A percentile compares a stretch with the other conserved stretches of the same genome.
These are phyloP conservation scores for Miscanthus lutarioriparius DNA, from an alignment of 176 grass and related monocot genomes.

Conservation along the genomic window DNA sequence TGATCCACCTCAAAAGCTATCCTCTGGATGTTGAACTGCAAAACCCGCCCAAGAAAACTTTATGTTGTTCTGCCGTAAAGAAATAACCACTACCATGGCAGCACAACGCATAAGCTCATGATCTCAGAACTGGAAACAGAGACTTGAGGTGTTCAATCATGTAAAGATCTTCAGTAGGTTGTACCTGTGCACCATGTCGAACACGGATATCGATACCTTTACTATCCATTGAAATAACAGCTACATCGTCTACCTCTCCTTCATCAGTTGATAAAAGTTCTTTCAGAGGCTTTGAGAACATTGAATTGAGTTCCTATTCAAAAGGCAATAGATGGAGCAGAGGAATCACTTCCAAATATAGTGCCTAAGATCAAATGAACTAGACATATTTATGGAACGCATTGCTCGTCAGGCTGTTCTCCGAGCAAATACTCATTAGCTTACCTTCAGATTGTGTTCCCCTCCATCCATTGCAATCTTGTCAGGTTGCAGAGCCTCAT, in stretches of 20 bases:
- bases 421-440: neutral
- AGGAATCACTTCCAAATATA: neutral
- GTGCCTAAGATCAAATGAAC: neutral
- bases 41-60: neutral
- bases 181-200: slow-evolving; percentile 87
- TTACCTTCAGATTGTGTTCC: slow-evolving; percentile 79
- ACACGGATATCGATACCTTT: slow-evolving; percentile 84
- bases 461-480: slow-evolving; percentile 77
- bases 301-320: slow-evolving; percentile 70
- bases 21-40: slow-evolving; percentile 80
- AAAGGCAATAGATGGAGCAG: neutral
- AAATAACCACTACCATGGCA: neutral
- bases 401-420: neutral
- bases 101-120: neutral
- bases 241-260: slow-evolving; percentile 78
- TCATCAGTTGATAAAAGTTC: slow-evolving; percentile 61
- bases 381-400: neutral
- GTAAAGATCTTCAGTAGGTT: neutral
- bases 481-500: slow-evolving; percentile 60
- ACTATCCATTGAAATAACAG: slow-evolving; percentile 87
- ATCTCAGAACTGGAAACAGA: neutral
- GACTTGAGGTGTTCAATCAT: neutral
- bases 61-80: neutral
- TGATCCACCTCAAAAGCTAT: slow-evolving; percentile 60
- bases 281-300: slow-evolving; percentile 83